phyloP scores from a whole-genome alignment of 169 alveolate genomes.

The Plasmodium inui region DNA sequence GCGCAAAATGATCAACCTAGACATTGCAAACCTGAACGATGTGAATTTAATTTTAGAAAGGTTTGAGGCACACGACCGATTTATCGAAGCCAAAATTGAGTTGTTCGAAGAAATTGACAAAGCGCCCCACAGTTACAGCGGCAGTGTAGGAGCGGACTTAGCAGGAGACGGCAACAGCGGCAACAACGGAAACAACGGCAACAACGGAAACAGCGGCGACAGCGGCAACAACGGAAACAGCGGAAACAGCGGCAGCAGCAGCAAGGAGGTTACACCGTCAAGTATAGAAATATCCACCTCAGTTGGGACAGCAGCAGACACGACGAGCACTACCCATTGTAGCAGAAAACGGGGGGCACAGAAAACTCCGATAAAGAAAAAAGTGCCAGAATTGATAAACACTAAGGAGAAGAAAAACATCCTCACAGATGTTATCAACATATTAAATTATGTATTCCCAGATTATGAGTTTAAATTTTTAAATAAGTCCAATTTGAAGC shows the following conservation, averaged over 20 bases:
- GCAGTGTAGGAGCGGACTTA: background rate
- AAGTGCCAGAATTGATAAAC: slow-evolving; percentile 15
- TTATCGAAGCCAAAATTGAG: slow-evolving; percentile 61
- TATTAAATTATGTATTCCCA: slow-evolving; percentile 83
- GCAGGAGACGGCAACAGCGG: background rate
- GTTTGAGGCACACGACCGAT: slow-evolving; percentile 66
- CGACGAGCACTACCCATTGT: background rate
- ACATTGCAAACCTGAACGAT: slow-evolving; percentile 42
- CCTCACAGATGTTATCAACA: slow-evolving; percentile 30
- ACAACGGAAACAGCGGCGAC: background rate
- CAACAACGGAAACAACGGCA: background rate
- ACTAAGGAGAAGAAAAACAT: slow-evolving; percentile 36
- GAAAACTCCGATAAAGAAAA: background rate
- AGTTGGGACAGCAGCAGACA: background rate
- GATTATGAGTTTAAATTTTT: slow-evolving; percentile 84
- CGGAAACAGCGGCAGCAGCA: background rate
- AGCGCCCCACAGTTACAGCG: background rate
- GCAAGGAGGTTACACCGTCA: background rate
- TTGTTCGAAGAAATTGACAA: slow-evolving; percentile 49
- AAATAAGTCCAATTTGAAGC: slow-evolving; percentile 77
- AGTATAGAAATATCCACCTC: background rate
- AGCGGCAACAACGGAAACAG: background rate
- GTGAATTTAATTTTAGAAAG: slow-evolving; percentile 56
- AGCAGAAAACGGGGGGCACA: background rate
- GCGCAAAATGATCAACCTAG: slow-evolving; percentile 50